These are phyloP conservation scores for Ustilago esculenta DNA, from an alignment of 1,284 basidiomycete species.

Conservation along the genomic window DNA sequence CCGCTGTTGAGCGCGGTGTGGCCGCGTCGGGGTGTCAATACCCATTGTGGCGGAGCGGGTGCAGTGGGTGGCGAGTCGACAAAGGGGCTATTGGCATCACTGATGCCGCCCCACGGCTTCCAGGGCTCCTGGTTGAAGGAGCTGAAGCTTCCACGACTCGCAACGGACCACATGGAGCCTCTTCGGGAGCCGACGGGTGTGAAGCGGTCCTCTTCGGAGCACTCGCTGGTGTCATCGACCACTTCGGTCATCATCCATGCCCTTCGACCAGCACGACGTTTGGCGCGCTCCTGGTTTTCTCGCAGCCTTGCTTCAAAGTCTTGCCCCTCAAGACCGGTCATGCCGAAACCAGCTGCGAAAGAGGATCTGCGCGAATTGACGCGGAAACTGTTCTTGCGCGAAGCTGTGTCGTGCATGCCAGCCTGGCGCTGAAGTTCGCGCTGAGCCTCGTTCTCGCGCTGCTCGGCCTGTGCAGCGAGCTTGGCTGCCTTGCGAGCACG, in stretches of 20 bases:
- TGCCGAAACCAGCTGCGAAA: conserved; percentile 47
- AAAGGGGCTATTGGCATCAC: conserved; percentile 46
- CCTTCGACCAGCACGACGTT: conserved; percentile 52
- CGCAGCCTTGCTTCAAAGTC: conserved; percentile 58
- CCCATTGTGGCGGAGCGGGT: conserved; percentile 72
- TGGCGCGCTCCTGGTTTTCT: conserved; percentile 61
- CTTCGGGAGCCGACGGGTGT: conserved; percentile 59
- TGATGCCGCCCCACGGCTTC: conserved; percentile 39
- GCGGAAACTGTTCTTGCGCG: conserved; percentile 52
- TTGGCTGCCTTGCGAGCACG: conserved; percentile 57
- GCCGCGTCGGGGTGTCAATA: conserved; percentile 81
- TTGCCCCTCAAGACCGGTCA: conserved; percentile 43
- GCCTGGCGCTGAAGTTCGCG: conserved; percentile 41
- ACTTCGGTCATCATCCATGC: conserved; percentile 64
- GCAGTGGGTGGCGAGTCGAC: conserved; percentile 34
- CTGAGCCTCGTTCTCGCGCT: conserved; percentile 45
- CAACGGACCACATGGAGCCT: conserved; percentile 46
- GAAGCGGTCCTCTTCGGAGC: conserved; percentile 60
- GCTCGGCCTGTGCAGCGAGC: conserved; percentile 45
- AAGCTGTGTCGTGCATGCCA: conserved; percentile 21
- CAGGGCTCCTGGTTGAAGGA: conserved; percentile 46
- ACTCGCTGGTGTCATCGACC: conserved; percentile 59
- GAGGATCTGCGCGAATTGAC: conserved; percentile 47
- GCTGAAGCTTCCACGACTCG: conserved; percentile 50
- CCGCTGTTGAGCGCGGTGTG: conserved; percentile 96